Base-by-base conservation (phyloP, 2,329 filamentous ascomycete species). In the Kalmusia sp. region DNA sequence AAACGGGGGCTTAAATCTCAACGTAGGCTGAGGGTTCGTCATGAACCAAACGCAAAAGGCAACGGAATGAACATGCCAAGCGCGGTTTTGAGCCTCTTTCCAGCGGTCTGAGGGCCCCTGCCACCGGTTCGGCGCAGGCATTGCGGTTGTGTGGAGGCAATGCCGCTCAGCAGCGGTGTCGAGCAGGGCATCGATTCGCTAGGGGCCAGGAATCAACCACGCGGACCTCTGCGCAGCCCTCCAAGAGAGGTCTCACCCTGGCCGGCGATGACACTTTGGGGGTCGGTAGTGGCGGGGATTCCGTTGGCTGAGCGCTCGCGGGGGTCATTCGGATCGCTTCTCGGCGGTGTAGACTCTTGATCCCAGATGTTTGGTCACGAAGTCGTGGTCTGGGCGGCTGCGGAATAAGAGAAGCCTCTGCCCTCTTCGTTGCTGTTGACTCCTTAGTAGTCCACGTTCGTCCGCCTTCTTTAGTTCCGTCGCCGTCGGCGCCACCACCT, bases 291-390 rank as follows among this genome's bases (percentile, higher is more conserved):
- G 41, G 41, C 27, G 41, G 17, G 41, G 6, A 28, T 44, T 33
- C 17, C 41, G 27, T 44, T 33, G 41, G 15, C 41, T 44, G 41
- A 33, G 41, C 41, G 41, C 25, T 24, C 41, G 28, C 41, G 17
- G 19, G 27, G 28, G 41, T 31, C 25, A 24, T 33, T 24, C 22
- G 11, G 41, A 24, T 15, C 41, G 15, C 41, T 21, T 8, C 14
- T 27, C 28, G 28, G 41, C 41, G 28, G 17, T 21, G 41, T 14
- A 4, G n/a, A 11, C 15, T 22, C 24, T 17, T 15, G 6, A 33
- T 33, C 17, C 28, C 25, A 15, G 27, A 22, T 33, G 7, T n/a
- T 7, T 11, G 27, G 6, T 28, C 19, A 33, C 14, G 19, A 31
- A 34, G 28, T 14, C 17, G 15, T 34, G 4, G 17, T 28, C 41